Evolutionary conservation across 768 basidiomycete genomes (phyloP).

Genomic region (Mycena vitilis): DNA sequence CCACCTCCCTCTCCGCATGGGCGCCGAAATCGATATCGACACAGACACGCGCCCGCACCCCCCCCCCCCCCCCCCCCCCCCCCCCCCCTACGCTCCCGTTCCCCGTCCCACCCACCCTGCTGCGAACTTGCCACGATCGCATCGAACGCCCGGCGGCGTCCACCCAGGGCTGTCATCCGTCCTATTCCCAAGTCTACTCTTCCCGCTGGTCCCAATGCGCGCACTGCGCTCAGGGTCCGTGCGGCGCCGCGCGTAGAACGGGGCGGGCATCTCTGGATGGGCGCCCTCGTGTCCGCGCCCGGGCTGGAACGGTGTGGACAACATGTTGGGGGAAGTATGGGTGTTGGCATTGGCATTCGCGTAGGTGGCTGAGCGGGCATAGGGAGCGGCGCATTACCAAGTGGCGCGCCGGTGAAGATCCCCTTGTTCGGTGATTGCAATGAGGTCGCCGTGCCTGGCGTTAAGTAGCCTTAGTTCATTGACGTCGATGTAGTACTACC

Average conservation of each 20-base stretch:
- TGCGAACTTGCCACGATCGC: conserved; percentile 38
- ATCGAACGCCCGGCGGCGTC: conserved; percentile 37
- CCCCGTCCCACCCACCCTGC: conserved; percentile 4
- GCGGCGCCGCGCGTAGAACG: conserved; percentile 30
- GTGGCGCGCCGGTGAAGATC: conserved; percentile 17
- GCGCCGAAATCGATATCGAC: conserved; percentile 38
- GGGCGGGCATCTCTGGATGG: neutral
- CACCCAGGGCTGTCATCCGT: conserved; percentile 25
- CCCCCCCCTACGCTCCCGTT: conserved; percentile 1
- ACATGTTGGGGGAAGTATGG: neutral
- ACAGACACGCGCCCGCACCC: conserved; percentile 13
- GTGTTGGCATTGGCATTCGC: neutral
- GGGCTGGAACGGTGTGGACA: neutral
- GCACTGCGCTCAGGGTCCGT: conserved; percentile 34
- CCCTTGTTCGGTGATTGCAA: neutral
- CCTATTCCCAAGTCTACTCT: conserved; percentile 1
- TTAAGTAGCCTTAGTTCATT: too few relatives aligned
- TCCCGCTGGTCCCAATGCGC: conserved; percentile 19
- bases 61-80: conserved; percentile 13
- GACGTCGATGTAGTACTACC: conserved; percentile 13
- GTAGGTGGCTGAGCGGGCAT: neutral
- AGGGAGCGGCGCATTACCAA: conserved; percentile 4
- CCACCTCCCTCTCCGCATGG: conserved; percentile 13
- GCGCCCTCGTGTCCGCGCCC: neutral
- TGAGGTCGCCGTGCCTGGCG: neutral